These are phyloP conservation scores for Alternaria consortialis DNA, from an alignment of 2,329 filamentous ascomycete genomes.

Conservation along the genomic window DNA sequence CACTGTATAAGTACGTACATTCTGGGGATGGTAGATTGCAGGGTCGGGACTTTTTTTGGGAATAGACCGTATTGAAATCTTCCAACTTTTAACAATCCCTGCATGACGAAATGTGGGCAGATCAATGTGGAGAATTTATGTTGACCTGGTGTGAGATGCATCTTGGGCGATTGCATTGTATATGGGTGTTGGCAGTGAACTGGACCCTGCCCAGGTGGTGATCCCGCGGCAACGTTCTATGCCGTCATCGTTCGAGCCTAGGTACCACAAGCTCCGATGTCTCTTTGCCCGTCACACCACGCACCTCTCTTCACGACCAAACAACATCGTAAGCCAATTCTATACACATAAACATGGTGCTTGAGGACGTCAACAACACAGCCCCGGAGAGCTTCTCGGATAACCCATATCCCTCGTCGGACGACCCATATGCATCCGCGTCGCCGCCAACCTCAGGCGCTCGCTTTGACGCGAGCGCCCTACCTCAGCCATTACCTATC, in stretches of 20 bases:
- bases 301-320: slow-evolving; percentile 41
- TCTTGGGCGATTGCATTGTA: slow-evolving; percentile 11
- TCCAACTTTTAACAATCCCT: background rate
- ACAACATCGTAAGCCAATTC: slow-evolving; percentile 38
- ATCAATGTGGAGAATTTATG: background rate
- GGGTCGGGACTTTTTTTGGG: slow-evolving; percentile 7
- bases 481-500: slow-evolving; percentile 51
- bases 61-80: slow-evolving; percentile 21
- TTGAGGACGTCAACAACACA: slow-evolving; percentile 49
- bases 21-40: slow-evolving; percentile 11
- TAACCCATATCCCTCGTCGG: slow-evolving; percentile 45
- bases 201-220: slow-evolving; percentile 14
- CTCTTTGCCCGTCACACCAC: slow-evolving; percentile 8
- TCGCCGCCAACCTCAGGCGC: slow-evolving; percentile 21
- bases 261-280: slow-evolving; percentile 21
- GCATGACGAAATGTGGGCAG: background rate
- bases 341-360: slow-evolving; percentile 48
- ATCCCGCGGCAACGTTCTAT: slow-evolving; percentile 25
- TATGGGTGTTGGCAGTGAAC: slow-evolving; percentile 4
- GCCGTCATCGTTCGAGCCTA: slow-evolving; percentile 40
- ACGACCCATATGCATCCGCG: slow-evolving; percentile 47
- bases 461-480: slow-evolving; percentile 49
- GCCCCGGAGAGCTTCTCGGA: slow-evolving; percentile 44
- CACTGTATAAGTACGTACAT: slow-evolving; percentile 26
- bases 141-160: background rate